phyloP scores from a whole-genome alignment of 345 rosid genomes.

The Aquilaria malaccensis region DNA sequence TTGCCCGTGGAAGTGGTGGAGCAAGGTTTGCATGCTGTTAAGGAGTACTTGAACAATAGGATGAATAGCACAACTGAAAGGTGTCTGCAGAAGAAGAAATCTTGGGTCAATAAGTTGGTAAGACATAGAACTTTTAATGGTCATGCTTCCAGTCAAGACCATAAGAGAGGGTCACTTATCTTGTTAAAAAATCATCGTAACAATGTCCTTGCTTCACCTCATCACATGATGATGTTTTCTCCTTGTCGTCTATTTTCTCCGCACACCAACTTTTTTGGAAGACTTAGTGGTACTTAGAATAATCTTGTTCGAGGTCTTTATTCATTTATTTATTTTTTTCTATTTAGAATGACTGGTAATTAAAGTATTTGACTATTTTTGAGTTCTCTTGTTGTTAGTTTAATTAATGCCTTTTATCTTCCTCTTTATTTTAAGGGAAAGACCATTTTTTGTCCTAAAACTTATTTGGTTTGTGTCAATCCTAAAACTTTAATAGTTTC shows the following conservation, averaged over 20 bases:
- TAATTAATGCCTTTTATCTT: no score
- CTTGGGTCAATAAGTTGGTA: slow-evolving; percentile 65
- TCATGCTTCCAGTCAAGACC: slow-evolving; percentile 15
- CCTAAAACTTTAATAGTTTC: no score
- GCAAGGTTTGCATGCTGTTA: slow-evolving; percentile 49
- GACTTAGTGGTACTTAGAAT: no score
- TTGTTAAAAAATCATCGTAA: slow-evolving; percentile 43
- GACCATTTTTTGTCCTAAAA: no score
- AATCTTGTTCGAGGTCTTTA: no score
- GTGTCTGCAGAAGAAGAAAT: slow-evolving; percentile 42
- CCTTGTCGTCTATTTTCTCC: slow-evolving; percentile 66
- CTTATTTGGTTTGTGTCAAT: no score
- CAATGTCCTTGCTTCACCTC: slow-evolving; percentile 50
- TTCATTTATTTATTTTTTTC: no score
- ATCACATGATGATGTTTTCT: slow-evolving; percentile 56
- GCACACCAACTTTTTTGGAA: slow-evolving; percentile 23
- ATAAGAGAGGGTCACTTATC: slow-evolving; percentile 44
- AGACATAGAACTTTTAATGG: slow-evolving; percentile 54
- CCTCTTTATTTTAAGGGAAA: no score
- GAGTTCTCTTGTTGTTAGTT: no score
- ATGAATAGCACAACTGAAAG: slow-evolving; percentile 33
- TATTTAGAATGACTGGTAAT: no score
- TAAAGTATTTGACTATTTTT: no score
- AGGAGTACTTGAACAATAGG: slow-evolving; percentile 57
- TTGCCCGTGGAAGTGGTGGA: slow-evolving; percentile 69